Percentiles rank a stretch among this genome's conserved stretches.
Evolutionary conservation across 148 eudicot genomes (phyloP).

Genomic region (Silene uniflora): DNA sequence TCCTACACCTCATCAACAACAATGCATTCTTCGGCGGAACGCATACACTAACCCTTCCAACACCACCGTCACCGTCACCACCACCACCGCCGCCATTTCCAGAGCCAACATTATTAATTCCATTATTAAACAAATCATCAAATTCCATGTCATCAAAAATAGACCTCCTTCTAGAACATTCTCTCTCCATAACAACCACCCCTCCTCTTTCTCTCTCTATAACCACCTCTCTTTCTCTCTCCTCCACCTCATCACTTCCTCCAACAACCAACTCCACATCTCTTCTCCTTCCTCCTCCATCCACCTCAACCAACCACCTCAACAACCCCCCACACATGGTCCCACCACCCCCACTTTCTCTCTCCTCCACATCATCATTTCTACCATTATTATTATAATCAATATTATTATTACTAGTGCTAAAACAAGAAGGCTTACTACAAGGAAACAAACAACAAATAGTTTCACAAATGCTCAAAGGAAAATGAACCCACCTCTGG

Average conservation of each 20-base stretch:
- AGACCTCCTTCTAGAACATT: conserved; percentile 58
- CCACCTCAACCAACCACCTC: conserved; percentile 58
- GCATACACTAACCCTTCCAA: conserved; percentile 56
- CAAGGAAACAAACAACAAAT: conserved; percentile 80
- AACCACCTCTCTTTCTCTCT: conserved; percentile 19
- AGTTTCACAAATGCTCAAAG: conserved; percentile 72
- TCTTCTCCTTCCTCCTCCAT: conserved; percentile 33
- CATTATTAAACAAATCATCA: conserved; percentile 27
- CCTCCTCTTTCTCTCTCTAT: conserved; percentile 31
- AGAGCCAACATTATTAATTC: not conserved
- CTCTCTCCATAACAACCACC: conserved; percentile 28
- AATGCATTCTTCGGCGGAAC: conserved; percentile 88
- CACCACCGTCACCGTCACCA: conserved; percentile 18
- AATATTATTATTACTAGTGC: not conserved
- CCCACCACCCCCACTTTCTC: not conserved
- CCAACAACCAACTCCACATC: conserved; percentile 65
- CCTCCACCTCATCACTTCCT: conserved; percentile 40
- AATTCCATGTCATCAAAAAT: conserved; percentile 71
- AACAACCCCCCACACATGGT: conserved; percentile 49
- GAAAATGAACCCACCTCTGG: conserved; percentile 87
- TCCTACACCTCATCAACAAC: conserved; percentile 88
- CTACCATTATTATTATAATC: conserved; percentile 7
- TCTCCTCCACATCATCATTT: not conserved
- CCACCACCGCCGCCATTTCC: conserved; percentile 11
- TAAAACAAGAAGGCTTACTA: conserved; percentile 56